These are phyloP conservation scores for Trichoderma virens DNA, from an alignment of 495 filamentous ascomycete species.

Conservation along the genomic window DNA sequence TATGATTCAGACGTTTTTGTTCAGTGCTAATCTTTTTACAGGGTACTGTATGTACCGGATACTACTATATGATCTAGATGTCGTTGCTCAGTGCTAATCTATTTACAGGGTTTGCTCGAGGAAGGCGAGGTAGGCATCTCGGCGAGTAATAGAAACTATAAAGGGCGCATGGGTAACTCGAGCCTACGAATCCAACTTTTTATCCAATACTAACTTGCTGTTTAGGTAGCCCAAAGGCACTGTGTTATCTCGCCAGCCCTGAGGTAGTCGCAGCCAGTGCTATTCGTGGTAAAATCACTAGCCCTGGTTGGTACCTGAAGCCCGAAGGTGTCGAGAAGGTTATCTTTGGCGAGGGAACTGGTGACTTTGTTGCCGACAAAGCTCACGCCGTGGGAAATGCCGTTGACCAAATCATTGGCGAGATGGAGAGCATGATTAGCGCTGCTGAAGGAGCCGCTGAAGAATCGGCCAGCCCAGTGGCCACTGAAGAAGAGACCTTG, in stretches of 20 bases:
- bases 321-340: constrained; percentile 61
- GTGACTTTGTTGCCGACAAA: constrained; percentile 51
- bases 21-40: too few relatives aligned
- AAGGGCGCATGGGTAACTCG: constrained; percentile 79
- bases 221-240: too few relatives aligned
- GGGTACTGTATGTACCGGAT: too few relatives aligned
- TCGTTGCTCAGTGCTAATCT: too few relatives aligned
- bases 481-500: constrained; percentile 21
- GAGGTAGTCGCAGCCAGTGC: constrained; percentile 91
- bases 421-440: constrained; percentile 57
- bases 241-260: constrained; percentile 85
- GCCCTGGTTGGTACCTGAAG: constrained; percentile 72
- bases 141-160: constrained; percentile 87
- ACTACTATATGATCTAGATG: too few relatives aligned
- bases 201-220: too few relatives aligned
- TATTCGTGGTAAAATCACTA: constrained; percentile 64
- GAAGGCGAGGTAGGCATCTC: constrained; percentile 84
- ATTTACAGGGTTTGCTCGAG: constrained; percentile 76
- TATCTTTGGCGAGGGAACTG: constrained; percentile 62
- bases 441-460: constrained; percentile 12
- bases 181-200: too few relatives aligned
- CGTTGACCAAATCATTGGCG: constrained; percentile 57
- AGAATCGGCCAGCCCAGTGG: constrained; percentile 13
- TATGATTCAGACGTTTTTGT: too few relatives aligned
- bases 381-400: constrained; percentile 55